These are phyloP conservation scores for Trichosporon sp. DNA, from an alignment of 1,284 basidiomycete genomes.

Conservation along the genomic window DNA sequence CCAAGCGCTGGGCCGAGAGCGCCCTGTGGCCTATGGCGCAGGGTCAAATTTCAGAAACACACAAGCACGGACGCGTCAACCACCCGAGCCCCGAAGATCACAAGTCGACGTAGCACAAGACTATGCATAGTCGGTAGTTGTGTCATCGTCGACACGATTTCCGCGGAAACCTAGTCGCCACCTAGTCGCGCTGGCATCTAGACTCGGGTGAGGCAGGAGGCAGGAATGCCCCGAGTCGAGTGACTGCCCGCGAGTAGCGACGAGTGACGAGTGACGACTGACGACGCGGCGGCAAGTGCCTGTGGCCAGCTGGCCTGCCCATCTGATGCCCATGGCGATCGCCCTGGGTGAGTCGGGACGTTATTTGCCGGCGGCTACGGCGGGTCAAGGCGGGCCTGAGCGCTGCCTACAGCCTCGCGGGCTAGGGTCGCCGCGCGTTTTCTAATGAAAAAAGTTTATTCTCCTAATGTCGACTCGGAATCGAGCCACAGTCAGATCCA, in stretches of 20 bases:
- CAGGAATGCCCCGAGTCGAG: not conserved
- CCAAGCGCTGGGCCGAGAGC: not conserved
- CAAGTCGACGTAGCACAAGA: not conserved
- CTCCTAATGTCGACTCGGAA: not conserved
- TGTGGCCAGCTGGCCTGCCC: not conserved
- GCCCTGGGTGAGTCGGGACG: not conserved
- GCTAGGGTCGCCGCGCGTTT: not conserved
- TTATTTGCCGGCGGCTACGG: slow-evolving; percentile 3
- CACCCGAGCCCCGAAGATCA: not conserved
- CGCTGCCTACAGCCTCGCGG: not conserved
- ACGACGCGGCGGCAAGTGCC: not conserved
- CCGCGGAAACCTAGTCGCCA: too few species aligned
- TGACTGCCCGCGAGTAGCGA: too few species aligned
- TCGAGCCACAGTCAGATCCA: not conserved
- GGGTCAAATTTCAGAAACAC: not conserved
- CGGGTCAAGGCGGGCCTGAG: too few species aligned
- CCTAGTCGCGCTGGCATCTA: not conserved
- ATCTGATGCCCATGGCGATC: not conserved
- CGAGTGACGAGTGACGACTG: too few species aligned
- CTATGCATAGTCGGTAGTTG: too few species aligned
- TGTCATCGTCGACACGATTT: too few species aligned
- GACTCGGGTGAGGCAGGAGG: not conserved
- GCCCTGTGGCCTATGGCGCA: not conserved
- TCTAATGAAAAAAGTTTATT: not conserved
- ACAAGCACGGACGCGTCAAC: not conserved